phyloP scores from a whole-genome alignment of 140 eudicot genomes.

The Flaveria floridana region DNA sequence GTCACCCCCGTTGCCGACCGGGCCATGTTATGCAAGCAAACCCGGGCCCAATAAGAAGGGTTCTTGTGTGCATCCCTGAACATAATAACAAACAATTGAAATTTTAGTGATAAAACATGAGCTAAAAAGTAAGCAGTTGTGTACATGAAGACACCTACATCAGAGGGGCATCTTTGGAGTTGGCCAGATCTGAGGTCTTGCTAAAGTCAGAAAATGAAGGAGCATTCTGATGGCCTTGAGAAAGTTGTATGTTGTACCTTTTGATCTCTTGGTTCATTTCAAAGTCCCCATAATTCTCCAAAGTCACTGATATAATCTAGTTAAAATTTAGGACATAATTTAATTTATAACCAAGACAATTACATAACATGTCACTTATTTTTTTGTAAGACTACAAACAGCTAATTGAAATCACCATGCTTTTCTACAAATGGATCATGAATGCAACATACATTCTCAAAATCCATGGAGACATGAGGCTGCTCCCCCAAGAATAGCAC shows the following conservation, averaged over 20 bases:
- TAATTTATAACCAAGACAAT: neutral
- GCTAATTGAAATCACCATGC: constrained; percentile 37
- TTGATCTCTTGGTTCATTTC: constrained; percentile 36
- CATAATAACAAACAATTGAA: neutral
- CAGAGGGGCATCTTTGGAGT: constrained; percentile 38
- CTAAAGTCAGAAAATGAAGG: constrained; percentile 30
- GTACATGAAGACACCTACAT: constrained; percentile 38
- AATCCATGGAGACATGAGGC: constrained; percentile 66
- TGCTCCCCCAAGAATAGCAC: constrained; percentile 73
- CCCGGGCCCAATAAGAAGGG: constrained; percentile 72
- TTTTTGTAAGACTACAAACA: constrained; percentile 25
- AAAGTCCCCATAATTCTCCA: constrained; percentile 42
- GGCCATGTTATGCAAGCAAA: constrained; percentile 79
- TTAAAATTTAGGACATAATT: neutral
- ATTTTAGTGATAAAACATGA: neutral
- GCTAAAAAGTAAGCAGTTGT: neutral
- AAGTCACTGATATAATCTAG: neutral
- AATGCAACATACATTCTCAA: constrained; percentile 61
- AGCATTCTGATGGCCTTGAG: constrained; percentile 35
- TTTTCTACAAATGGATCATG: constrained; percentile 26
- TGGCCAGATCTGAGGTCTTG: constrained; percentile 28
- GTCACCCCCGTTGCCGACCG: constrained; percentile 71
- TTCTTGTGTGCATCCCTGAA: constrained; percentile 59
- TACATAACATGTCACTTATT: constrained; percentile 19
- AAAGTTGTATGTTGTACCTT: constrained; percentile 21